These are phyloP conservation scores for Shiraia sp. DNA, from an alignment of 2,329 filamentous ascomycete genomes.

Conservation along the genomic window DNA sequence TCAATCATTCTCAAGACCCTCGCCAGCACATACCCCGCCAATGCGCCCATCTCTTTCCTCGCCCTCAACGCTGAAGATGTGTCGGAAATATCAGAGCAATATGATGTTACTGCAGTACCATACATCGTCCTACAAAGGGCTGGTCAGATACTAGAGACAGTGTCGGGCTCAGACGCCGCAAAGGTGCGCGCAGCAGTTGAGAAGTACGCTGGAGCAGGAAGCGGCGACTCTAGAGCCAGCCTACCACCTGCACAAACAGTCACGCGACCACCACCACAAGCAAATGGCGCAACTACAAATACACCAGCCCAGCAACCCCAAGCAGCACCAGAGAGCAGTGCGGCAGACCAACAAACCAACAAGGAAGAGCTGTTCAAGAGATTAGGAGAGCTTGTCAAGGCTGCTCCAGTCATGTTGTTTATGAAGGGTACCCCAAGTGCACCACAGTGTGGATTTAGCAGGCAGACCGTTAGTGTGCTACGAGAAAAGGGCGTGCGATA, in stretches of 20 bases:
- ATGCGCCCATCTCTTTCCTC: conserved; percentile 77
- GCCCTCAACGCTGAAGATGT: conserved; percentile 94
- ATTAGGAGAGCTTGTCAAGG: conserved; percentile 84
- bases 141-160: conserved; percentile 76
- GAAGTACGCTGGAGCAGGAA: conserved; percentile 66
- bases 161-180: conserved; percentile 86
- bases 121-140: conserved; percentile 83
- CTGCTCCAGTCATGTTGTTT: conserved; percentile 96
- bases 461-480: conserved; percentile 83
- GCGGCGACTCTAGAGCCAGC: conserved; percentile 41
- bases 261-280: conserved; percentile 49
- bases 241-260: conserved; percentile 49
- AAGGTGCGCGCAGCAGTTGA: conserved; percentile 87
- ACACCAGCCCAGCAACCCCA: conserved; percentile 50
- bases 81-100: conserved; percentile 85
- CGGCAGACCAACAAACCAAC: conserved; percentile 46
- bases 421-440: conserved; percentile 94
- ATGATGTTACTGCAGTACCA: conserved; percentile 93
- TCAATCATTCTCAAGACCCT: conserved; percentile 81
- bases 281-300: conserved; percentile 41
- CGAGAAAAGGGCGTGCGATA: conserved; percentile 92
- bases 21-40: conserved; percentile 78
- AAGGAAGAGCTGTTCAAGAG: conserved; percentile 87
- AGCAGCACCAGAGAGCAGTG: conserved; percentile 53
- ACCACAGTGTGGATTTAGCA: conserved; percentile 90